phyloP scores from a whole-genome alignment of 345 rosid species.

The Moringa oleifera region DNA sequence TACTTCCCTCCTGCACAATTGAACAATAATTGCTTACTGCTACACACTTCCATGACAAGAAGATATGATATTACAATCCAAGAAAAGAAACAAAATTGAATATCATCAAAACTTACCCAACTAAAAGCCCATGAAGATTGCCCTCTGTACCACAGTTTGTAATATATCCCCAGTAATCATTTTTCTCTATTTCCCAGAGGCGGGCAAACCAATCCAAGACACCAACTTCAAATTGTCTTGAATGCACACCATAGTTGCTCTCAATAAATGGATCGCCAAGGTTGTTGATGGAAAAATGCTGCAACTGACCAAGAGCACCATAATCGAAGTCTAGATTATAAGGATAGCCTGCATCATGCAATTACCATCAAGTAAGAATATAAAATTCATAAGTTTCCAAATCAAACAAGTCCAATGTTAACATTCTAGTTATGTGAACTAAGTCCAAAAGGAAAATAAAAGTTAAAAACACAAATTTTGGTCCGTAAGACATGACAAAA shows the following conservation, averaged over 20 bases:
- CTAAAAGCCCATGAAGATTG: conserved; percentile 96
- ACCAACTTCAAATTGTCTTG: conserved; percentile 98
- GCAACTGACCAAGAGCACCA: conserved; percentile 89
- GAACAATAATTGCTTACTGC: not conserved
- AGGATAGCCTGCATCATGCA: conserved; percentile 66
- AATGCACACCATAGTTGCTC: conserved; percentile 97
- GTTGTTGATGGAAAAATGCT: conserved; percentile 94
- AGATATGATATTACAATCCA: not conserved
- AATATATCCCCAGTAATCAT: conserved; percentile 97
- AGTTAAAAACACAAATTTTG: too few relatives aligned
- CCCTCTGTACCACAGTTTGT: conserved; percentile 99
- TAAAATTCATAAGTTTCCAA: not conserved
- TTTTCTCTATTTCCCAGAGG: conserved; percentile 92
- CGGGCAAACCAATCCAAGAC: conserved; percentile 99
- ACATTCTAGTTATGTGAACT: not conserved
- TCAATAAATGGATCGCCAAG: conserved; percentile 98
- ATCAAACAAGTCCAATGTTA: too few relatives aligned
- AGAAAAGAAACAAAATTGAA: conserved; percentile 1
- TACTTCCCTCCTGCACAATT: conserved; percentile 65
- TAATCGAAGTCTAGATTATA: conserved; percentile 94
- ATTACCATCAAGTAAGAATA: not conserved
- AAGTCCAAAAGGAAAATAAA: too few relatives aligned
- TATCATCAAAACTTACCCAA: conserved; percentile 50
- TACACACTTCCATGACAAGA: not conserved
- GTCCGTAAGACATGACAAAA: too few relatives aligned